These are phyloP conservation scores for Aspergillus candidus DNA, from an alignment of 2,329 filamentous ascomycete species.

Conservation along the genomic window DNA sequence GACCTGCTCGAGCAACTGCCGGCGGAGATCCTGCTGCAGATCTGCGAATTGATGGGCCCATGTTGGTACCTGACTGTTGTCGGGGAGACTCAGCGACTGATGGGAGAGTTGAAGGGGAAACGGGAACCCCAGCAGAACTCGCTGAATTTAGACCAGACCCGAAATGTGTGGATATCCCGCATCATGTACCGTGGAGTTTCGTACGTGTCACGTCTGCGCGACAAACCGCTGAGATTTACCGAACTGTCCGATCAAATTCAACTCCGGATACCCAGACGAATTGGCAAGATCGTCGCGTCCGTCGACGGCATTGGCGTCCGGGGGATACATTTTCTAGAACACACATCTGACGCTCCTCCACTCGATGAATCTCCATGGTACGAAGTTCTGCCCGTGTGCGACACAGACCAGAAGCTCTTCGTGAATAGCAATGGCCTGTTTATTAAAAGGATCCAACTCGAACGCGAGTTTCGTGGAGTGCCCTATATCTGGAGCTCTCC, in stretches of 20 bases:
- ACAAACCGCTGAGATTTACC: not conserved
- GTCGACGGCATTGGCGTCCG: conserved; percentile 7
- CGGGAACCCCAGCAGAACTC: not conserved
- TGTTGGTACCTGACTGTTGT: conserved; percentile 11
- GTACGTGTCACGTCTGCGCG: conserved; percentile 4
- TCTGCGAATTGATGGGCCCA: conserved; percentile 1
- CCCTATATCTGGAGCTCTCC: conserved; percentile 8
- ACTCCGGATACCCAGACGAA: not conserved
- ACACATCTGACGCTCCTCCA: not conserved
- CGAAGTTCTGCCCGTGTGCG: conserved; percentile 7
- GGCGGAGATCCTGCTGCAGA: not conserved
- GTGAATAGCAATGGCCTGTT: conserved; percentile 9
- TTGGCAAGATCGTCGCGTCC: conserved; percentile 5
- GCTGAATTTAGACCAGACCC: not conserved
- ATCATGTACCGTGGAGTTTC: not conserved
- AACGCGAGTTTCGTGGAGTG: not conserved
- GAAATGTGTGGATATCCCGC: conserved; percentile 1
- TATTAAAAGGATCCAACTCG: conserved; percentile 3
- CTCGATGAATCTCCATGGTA: conserved; percentile 13
- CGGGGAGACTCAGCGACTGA: conserved; percentile 6
- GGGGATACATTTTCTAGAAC: conserved; percentile 7
- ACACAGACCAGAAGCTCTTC: not conserved
- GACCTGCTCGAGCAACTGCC: conserved; percentile 1
- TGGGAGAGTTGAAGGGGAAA: not conserved
- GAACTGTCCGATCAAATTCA: not conserved